phyloP scores from a whole-genome alignment of 441 rosid genomes.

The Erysimum cheiri region DNA sequence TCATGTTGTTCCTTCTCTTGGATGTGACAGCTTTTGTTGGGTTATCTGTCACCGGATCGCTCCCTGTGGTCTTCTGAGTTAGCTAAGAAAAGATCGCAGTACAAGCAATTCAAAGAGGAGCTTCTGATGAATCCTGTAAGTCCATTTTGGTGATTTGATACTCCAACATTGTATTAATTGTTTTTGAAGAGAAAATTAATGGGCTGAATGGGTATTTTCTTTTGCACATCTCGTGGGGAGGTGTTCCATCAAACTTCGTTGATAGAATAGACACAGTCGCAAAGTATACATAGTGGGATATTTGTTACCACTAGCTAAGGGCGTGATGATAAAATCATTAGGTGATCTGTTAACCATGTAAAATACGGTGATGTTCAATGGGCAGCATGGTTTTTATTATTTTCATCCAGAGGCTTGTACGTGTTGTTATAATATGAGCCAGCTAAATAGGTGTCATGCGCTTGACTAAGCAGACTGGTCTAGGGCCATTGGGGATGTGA shows the following conservation, averaged over 20 bases:
- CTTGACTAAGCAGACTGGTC: conserved; percentile 23
- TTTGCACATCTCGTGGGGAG: background rate
- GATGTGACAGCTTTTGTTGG: conserved; percentile 78
- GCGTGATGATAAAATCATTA: conserved; percentile 5
- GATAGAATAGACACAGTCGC: background rate
- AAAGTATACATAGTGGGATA: conserved; percentile 16
- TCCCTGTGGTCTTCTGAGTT: conserved; percentile 79
- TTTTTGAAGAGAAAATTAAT: background rate
- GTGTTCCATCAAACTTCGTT: background rate
- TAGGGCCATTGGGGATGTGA: conserved; percentile 12
- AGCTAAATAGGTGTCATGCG: conserved; percentile 14
- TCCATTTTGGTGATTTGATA: conserved; percentile 19
- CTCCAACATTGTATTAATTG: background rate
- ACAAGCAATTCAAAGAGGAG: conserved; percentile 79
- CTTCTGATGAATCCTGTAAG: conserved; percentile 89
- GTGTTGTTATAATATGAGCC: background rate
- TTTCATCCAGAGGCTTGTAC: conserved; percentile 12
- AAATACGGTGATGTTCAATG: conserved; percentile 1
- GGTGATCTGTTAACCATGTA: background rate
- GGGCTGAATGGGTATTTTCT: background rate
- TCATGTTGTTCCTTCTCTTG: conserved; percentile 17
- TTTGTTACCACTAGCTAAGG: background rate
- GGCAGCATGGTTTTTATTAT: background rate
- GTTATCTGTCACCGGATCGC: conserved; percentile 84
- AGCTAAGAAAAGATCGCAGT: conserved; percentile 91